Percentiles rank a stretch among this genome's conserved stretches.
Conservation (phyloP, 2,329 filamentous ascomycete genomes). For the Penicillium olsonii region DNA sequence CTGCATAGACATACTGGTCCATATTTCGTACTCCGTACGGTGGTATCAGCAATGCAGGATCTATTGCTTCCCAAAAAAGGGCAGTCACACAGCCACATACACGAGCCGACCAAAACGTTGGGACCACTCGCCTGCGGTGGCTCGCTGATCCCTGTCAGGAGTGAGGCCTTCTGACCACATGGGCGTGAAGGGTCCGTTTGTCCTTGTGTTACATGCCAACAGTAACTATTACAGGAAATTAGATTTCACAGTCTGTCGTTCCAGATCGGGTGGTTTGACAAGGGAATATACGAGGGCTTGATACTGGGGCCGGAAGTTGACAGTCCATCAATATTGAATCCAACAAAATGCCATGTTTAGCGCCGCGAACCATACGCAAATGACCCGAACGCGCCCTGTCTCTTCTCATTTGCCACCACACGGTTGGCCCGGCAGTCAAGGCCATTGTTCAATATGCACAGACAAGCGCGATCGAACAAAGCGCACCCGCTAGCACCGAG, state of each 20-base stretch:
- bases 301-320: not conserved
- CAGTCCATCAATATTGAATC: too few relatives aligned
- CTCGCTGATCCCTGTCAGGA: constrained; percentile 6
- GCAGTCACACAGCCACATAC: constrained; percentile 2
- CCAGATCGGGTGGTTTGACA: constrained; percentile 8
- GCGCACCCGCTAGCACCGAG: constrained; percentile 4
- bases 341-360: too few relatives aligned
- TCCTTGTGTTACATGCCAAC: constrained; percentile 1
- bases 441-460: constrained; percentile 1
- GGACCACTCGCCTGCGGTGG: not conserved
- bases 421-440: not conserved
- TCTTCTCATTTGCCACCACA: not conserved
- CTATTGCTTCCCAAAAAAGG: not conserved
- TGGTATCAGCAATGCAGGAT: not conserved
- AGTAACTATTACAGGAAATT: constrained; percentile 1
- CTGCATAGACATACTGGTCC: too few relatives aligned
- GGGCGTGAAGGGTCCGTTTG: constrained; percentile 6
- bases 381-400: not conserved
- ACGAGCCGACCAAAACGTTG: constrained; percentile 7
- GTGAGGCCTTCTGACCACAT: constrained; percentile 14
- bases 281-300: constrained; percentile 1
- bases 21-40: not conserved
- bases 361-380: not conserved
- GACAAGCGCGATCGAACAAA: constrained; percentile 7
- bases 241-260: not conserved